phyloP scores from a whole-genome alignment of 2,329 filamentous ascomycete genomes.

The Pseudonectria buxi region DNA sequence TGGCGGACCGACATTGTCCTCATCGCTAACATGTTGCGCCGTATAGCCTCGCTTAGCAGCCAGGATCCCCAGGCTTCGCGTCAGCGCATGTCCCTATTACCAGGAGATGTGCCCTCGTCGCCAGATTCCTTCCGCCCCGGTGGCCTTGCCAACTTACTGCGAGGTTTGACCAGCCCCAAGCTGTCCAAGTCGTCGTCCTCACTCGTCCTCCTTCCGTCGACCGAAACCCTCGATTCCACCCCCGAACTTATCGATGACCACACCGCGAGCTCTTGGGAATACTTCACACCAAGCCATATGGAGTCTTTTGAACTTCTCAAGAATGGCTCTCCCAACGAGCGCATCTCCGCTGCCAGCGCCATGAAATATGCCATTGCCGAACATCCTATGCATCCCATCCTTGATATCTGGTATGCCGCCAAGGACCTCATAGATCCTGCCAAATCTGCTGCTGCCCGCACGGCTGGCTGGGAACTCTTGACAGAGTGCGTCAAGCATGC shows the following conservation, averaged over 20 bases:
- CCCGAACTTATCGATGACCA: slow-evolving; percentile 40
- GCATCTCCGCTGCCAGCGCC: slow-evolving; percentile 51
- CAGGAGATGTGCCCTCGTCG: slow-evolving; percentile 49
- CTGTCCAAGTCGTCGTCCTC: slow-evolving; percentile 44
- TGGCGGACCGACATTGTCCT: slow-evolving; percentile 14
- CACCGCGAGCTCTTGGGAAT: slow-evolving; percentile 30
- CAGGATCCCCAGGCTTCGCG: slow-evolving; percentile 21
- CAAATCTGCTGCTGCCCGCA: slow-evolving; percentile 47
- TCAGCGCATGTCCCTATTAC: slow-evolving; percentile 54
- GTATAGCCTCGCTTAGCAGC: slow-evolving; percentile 21
- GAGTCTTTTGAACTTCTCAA: slow-evolving; percentile 50
- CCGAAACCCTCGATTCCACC: slow-evolving; percentile 32
- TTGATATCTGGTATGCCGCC: slow-evolving; percentile 59
- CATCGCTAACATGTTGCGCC: slow-evolving; percentile 24
- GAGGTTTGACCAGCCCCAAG: slow-evolving; percentile 52
- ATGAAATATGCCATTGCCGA: slow-evolving; percentile 51
- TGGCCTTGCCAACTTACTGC: slow-evolving; percentile 57
- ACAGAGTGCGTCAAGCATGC: slow-evolving; percentile 58
- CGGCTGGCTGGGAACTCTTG: slow-evolving; percentile 59
- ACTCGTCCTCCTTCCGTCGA: slow-evolving; percentile 34
- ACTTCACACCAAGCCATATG: slow-evolving; percentile 45
- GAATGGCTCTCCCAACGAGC: slow-evolving; percentile 44
- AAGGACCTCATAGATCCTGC: slow-evolving; percentile 56
- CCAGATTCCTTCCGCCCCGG: slow-evolving; percentile 49
- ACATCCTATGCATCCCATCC: slow-evolving; percentile 51